Evolutionary conservation across 139 green algal species (phyloP), one percentile per base, ranked within the genome.

Genomic region (Coccomyxa sp.): DNA sequence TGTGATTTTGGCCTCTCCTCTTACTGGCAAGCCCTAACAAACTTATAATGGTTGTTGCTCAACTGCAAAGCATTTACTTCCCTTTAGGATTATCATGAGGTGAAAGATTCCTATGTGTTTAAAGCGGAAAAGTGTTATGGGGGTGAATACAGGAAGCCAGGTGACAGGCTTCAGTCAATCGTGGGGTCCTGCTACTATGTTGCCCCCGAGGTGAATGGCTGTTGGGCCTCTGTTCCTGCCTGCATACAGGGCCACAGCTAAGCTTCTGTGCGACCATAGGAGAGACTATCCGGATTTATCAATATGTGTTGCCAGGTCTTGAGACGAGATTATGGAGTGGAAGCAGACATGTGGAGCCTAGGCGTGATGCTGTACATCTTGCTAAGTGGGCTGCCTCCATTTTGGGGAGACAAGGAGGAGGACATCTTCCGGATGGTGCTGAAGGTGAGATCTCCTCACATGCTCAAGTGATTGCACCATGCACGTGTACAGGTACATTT

Each of bases 321-420:
- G 51, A 79, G 76, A 0, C 84, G 89, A 38, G 79, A 91, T 32
- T 97, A 97, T 83, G 80, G 83, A 30, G 60, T 87, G 4, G 80
- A 93, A 28, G 89, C 89, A 9, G 94, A 97, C 85, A 94, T 98
- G 85, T 98, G 95, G 95, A 92, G 81, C 58, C 87, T 96, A 68
- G 95, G 95, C 27, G 94, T 98, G 15, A 95, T 96, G 58, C 89
- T 98, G 21, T 98, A 97, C 93, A 96, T 98, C 75, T 88, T 98
- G 59, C 90, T 98, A 25, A 94, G 88, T 9, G 95, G 95, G 1
- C 86, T 96, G 75, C 92, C 95, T 27, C 95, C 95, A 32, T 98
- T 98, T 89, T 97, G 92, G 90, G 95, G 93, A 0, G 91, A 96
- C 77, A 96, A 88, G 16, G 86, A 92, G 80, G 85, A 91, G 59